Evolutionary conservation across 2,329 filamentous ascomycete genomes (phyloP), one percentile per base, ranked within the genome.

Genomic region (Pestalotiopsis sp.): DNA sequence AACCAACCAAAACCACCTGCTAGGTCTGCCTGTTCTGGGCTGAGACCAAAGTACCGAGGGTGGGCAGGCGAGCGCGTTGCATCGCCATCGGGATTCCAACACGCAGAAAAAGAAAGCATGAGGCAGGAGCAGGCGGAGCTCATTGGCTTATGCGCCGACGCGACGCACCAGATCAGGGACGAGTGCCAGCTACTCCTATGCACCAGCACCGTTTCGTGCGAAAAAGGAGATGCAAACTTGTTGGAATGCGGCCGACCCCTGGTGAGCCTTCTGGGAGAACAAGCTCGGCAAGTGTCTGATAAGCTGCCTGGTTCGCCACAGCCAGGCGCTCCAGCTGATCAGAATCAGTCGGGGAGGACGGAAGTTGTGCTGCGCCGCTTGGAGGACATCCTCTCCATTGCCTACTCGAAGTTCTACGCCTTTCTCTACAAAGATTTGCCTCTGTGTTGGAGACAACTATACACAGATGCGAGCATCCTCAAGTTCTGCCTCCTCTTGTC

Each of bases 381-480:
- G n/a, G 78, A 86, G 44, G 86, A 91, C 67, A 78, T 91, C 17
- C 78, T 88, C 4, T 81, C 83, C 7, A 78, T 92, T 14, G 87
- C 91, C 0, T 88, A 89, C 66, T 81, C 86, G 56, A 91, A 89
- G 71, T 87, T 95, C 69, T 91, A 94, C 73, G 85, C 90, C 3
- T 93, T 88, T 69, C 85, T 88, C 1, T 94, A 88, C 76, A 86
- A 86, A 69, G 83, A 89, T 39, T 86, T 95, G 5, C 91, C 91
- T 0, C 75, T 77, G 9, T 88, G 86, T 73, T 96, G 92, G 93
- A 83, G 90, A 26, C 83, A 89, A 70, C 79, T 94, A 4, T 94
- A 92, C 75, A 90, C 90, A 0, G 91, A 94, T 66, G 88, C 90
- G 1, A 87, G 88, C 66, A 84, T 95, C 11, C 83, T 92, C 74